Base-by-base conservation (phyloP, 768 basidiomycete genomes). In the Asterophora lycoperdoides region DNA sequence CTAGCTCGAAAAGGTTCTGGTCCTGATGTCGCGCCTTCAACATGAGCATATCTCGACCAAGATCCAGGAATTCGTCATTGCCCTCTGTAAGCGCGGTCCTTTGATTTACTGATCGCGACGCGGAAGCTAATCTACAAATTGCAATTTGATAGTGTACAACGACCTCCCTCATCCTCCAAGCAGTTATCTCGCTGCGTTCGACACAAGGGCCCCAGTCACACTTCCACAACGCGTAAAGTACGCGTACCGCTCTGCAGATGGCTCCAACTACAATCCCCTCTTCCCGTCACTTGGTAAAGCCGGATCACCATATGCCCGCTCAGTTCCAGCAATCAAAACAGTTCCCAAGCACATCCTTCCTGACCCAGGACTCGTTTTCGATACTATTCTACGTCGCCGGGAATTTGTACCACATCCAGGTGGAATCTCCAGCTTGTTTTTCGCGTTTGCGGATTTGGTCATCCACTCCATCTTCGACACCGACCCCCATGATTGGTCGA, bases 121-220 rank as follows among this genome's bases (percentile, higher is more conserved):
- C 28, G 53, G 61, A 51, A 57, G 45, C 30, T 48, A 46, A 41
- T 49, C 51, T 49, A 52, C n/a, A n/a, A n/a, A n/a, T 23, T 23
- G 23, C 23, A 23, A 42, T 45, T 17, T 28, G 51, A 35, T 62
- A 86, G 84, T 89, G 35, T 89, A 83, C 72, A 81, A 84, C 52
- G 89, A 89, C 63, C 77, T 92, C 30, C 86, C 87, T 3, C 89
- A 89, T 53, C 88, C 88, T 4, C 82, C 86, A 8, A 66, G 63
- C 41, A 71, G 70, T 9, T 86, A 80, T 60, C 65, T 86, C 33
- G 45, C 48, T n/a, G 2, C 41, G 4, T 47, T 37, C 18, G 34
- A 54, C 23, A 17, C 6, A 38, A 37, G 34, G 3, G 29, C 23
- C 2, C 10, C 37, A 32, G 35, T 30, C 8, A n/a, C 51, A 28